Base-by-base conservation (phyloP, 2,329 filamentous ascomycete genomes). In the Sporothrix pallida region DNA sequence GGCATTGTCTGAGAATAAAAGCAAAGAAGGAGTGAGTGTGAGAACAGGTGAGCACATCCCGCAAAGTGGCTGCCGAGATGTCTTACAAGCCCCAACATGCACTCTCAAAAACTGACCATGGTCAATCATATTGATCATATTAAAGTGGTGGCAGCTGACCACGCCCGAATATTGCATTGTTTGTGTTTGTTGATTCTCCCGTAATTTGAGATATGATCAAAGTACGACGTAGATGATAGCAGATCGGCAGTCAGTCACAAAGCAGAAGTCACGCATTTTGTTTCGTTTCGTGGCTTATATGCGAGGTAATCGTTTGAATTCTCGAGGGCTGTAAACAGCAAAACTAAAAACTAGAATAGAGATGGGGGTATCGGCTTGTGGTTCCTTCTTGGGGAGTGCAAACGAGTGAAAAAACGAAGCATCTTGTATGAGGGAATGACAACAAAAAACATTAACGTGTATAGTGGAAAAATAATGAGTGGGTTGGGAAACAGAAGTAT, bases 91-190 rank as follows among this genome's bases (percentile, higher is more conserved):
- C 31, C 31, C 31, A 37, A 37, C 31, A 5, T 37, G 31, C 31
- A 37, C 31, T 37, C 31, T 7, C 31, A 37, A 37, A 37, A 37
- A 37, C 4, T 37, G 31, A 37, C 7, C 31, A 37, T 37, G 31
- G 5, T 5, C 31, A 37, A 6, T 37, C 31, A 37, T 37, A 37
- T 37, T 37, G 31, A 8, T 44, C 31, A 31, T 62, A 5, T 37
- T 62, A 37, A 42, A 62, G 26, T 62, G 26, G 58, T 42, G 58
- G 58, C 58, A 37, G 58, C 58, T 62, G 58, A 42, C 58, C 5
- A 15, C 17, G 5, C 17, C 15, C 8, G 10, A 10, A 62, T 42
- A 62, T 42, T 42, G 15, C 13, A 42, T 42, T 23, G 13, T 37
- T n/a, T 56, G 52, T 56, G n/a, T 50, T 58, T 58, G 58, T 37